phyloP scores from a whole-genome alignment of 2,329 filamentous ascomycete species.

The Ascochyta clinopodiicola region DNA sequence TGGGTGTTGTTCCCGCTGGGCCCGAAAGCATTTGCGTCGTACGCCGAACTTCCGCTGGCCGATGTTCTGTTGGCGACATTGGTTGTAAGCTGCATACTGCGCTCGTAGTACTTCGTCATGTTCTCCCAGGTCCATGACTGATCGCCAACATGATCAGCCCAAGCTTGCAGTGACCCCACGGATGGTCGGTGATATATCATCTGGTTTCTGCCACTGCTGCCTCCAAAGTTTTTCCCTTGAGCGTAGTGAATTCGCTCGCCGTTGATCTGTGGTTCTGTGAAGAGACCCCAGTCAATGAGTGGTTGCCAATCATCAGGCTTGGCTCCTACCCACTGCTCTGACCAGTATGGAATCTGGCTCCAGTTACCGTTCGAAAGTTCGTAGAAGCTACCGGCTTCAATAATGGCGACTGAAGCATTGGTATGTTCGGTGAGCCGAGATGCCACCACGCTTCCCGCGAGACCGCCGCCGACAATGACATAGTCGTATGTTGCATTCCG shows the following conservation, averaged over 20 bases:
- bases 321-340: conserved; percentile 25
- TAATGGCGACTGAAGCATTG: conserved; percentile 20
- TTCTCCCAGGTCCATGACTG: conserved; percentile 31
- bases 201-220: conserved; percentile 34
- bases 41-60: conserved; percentile 7
- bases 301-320: conserved; percentile 31
- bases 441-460: conserved; percentile 26
- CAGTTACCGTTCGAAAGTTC: conserved; percentile 22
- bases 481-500: conserved; percentile 30
- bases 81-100: background rate
- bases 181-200: conserved; percentile 28
- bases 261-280: conserved; percentile 23
- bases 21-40: background rate
- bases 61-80: background rate
- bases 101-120: background rate
- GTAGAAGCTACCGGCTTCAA: conserved; percentile 37
- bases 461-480: conserved; percentile 34
- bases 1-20: background rate
- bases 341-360: conserved; percentile 6
- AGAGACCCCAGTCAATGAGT: conserved; percentile 36
- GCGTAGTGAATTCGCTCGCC: conserved; percentile 31
- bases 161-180: conserved; percentile 24
- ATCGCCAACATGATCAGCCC: conserved; percentile 35
- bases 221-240: conserved; percentile 35
- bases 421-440: conserved; percentile 20